A percentile compares a stretch with the other conserved stretches of the same genome.
Conservation (phyloP, 1,139 yeast genomes). For the Lodderomyces elongisporus region DNA sequence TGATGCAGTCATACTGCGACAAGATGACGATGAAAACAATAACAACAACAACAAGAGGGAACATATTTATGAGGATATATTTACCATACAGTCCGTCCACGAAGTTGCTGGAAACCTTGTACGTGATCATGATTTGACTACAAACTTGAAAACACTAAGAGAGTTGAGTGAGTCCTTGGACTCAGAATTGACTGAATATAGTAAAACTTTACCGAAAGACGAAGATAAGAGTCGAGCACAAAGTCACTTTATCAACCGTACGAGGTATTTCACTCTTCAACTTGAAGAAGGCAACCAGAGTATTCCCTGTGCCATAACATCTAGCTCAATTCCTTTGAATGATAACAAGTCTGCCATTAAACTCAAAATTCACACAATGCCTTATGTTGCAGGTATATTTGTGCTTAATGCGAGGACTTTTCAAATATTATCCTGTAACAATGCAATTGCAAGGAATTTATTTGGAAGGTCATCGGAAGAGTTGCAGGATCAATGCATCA, state of each 20-base stretch:
- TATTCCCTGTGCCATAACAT: slow-evolving; percentile 69
- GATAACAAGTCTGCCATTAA: slow-evolving; percentile 40
- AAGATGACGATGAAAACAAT: slow-evolving; percentile 14
- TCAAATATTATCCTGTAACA: slow-evolving; percentile 62
- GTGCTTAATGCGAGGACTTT: slow-evolving; percentile 52
- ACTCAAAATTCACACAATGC: slow-evolving; percentile 67
- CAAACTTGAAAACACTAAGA: slow-evolving; percentile 17
- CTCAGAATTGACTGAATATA: slow-evolving; percentile 17
- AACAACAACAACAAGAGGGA: slow-evolving; percentile 13
- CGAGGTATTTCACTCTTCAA: slow-evolving; percentile 60
- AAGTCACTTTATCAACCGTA: slow-evolving; percentile 47
- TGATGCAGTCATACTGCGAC: slow-evolving; percentile 46
- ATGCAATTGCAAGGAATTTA: slow-evolving; percentile 70
- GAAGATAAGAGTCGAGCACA: slow-evolving; percentile 25
- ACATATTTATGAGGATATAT: slow-evolving; percentile 1
- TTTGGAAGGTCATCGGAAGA: slow-evolving; percentile 59
- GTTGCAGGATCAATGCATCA: slow-evolving; percentile 48
- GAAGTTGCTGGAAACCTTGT: slow-evolving; percentile 43
- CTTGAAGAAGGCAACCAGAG: slow-evolving; percentile 34
- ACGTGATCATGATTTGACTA: slow-evolving; percentile 17
- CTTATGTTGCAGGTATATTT: slow-evolving; percentile 84
- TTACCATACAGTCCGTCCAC: slow-evolving; percentile 27
- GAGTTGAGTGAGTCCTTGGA: slow-evolving; percentile 32
- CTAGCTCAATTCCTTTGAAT: slow-evolving; percentile 45
- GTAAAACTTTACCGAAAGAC: slow-evolving; percentile 13